Conservation (phyloP, 2,329 filamentous ascomycete genomes). For the Epichloe hybrida region DNA sequence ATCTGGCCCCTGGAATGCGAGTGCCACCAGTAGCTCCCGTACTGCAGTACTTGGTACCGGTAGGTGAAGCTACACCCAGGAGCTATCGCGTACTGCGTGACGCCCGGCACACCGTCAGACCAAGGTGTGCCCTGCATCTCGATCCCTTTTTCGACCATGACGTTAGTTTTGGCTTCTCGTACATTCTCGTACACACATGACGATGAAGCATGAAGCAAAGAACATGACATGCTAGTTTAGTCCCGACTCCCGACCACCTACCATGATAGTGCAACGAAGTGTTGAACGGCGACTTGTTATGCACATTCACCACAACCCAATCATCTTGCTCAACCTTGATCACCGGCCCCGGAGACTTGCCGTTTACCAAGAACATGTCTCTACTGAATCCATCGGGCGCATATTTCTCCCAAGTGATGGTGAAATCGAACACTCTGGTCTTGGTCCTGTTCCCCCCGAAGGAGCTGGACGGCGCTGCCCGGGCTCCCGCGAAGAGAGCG, state of each 20-base stretch:
- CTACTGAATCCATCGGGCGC: constrained; percentile 31
- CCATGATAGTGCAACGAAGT: constrained; percentile 38
- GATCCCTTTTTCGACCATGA: constrained; percentile 21
- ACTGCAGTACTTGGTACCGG: constrained; percentile 39
- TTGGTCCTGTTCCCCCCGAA: neutral
- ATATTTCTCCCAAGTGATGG: constrained; percentile 23
- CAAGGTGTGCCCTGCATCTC: constrained; percentile 40
- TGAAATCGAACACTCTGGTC: constrained; percentile 13
- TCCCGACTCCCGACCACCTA: constrained; percentile 8
- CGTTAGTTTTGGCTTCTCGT: no score
- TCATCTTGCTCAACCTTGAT: constrained; percentile 24
- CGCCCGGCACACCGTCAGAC: constrained; percentile 46
- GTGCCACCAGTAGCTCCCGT: constrained; percentile 50
- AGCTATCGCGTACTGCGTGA: constrained; percentile 38
- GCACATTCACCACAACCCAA: constrained; percentile 28
- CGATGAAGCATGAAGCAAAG: no score
- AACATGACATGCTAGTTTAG: no score
- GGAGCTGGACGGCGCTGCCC: neutral
- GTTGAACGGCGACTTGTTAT: constrained; percentile 33
- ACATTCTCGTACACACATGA: no score
- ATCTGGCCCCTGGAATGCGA: constrained; percentile 41
- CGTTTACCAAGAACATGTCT: constrained; percentile 40
- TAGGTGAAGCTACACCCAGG: constrained; percentile 30
- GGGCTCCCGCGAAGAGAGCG: neutral
- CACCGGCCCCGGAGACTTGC: constrained; percentile 46